Conservation (phyloP, 352 stramenopile species). For the Phytophthora pisi region DNA sequence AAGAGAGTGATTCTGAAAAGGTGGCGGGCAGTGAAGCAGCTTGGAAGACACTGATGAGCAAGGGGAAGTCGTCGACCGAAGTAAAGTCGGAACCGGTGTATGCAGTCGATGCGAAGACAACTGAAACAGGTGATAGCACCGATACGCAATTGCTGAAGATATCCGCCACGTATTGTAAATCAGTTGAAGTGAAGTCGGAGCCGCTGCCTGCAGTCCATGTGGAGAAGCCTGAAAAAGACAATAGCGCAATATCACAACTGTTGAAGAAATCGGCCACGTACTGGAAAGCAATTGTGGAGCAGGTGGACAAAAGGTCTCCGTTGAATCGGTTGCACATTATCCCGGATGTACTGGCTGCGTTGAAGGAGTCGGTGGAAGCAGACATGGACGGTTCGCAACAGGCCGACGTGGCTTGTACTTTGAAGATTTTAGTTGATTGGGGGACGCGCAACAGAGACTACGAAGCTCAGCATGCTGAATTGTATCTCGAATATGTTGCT, state of each 20-base stretch:
- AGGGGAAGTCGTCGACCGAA: neutral
- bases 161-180: no score
- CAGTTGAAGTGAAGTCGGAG: no score
- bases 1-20: no score
- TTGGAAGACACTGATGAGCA: constrained; percentile 5
- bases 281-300: neutral
- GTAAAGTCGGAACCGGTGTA: no score
- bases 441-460: neutral
- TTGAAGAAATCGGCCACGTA: neutral
- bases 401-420: neutral
- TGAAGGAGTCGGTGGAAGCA: neutral
- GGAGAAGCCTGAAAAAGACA: no score
- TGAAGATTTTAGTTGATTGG: neutral
- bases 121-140: no score
- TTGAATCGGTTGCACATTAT: neutral
- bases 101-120: no score
- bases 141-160: no score
- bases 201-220: no score
- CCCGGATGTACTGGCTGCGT: neutral
- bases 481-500: constrained; percentile 5
- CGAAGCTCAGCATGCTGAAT: neutral
- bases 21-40: constrained; percentile 6
- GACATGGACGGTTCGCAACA: neutral
- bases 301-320: neutral
- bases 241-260: neutral